Percentiles rank a stretch among this genome's conserved stretches.
Evolutionary conservation across 768 basidiomycete species (phyloP).

Genomic region (Kwoniella shandongensis): DNA sequence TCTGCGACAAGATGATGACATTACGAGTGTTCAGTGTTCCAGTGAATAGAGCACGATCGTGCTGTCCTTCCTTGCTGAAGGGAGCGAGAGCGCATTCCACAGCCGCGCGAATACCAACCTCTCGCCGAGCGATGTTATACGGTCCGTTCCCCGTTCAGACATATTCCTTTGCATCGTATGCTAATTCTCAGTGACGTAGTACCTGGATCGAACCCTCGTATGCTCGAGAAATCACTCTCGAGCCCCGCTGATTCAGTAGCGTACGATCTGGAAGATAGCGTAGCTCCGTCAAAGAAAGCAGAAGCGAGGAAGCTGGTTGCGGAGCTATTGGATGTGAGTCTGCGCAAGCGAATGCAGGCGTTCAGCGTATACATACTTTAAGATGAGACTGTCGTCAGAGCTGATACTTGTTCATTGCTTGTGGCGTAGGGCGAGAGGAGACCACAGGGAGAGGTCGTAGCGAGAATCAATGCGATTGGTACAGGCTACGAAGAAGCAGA

Average conservation of each 20-base stretch:
- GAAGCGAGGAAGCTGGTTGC: constrained; percentile 64
- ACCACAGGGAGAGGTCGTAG: constrained; percentile 42
- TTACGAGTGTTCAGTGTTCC: no score
- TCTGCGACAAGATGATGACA: no score
- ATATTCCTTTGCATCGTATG: not conserved
- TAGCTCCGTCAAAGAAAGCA: constrained; percentile 63
- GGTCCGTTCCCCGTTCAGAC: constrained; percentile 11
- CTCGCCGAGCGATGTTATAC: constrained; percentile 40
- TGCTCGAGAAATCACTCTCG: constrained; percentile 74
- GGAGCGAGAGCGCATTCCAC: no score
- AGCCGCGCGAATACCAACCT: constrained; percentile 2
- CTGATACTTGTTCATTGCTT: no score
- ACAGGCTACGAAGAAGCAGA: constrained; percentile 46
- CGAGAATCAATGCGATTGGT: constrained; percentile 49
- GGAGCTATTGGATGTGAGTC: constrained; percentile 58
- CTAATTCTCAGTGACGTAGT: constrained; percentile 56
- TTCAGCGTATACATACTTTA: no score
- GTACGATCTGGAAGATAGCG: constrained; percentile 87
- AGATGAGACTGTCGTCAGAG: no score
- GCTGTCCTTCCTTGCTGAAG: no score
- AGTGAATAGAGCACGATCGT: no score
- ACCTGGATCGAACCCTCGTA: constrained; percentile 73
- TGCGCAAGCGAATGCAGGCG: no score
- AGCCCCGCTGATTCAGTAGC: constrained; percentile 71
- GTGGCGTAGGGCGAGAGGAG: constrained; percentile 19